These are phyloP conservation scores for Gyrodon lividus DNA, from an alignment of 768 basidiomycete genomes.

Conservation along the genomic window DNA sequence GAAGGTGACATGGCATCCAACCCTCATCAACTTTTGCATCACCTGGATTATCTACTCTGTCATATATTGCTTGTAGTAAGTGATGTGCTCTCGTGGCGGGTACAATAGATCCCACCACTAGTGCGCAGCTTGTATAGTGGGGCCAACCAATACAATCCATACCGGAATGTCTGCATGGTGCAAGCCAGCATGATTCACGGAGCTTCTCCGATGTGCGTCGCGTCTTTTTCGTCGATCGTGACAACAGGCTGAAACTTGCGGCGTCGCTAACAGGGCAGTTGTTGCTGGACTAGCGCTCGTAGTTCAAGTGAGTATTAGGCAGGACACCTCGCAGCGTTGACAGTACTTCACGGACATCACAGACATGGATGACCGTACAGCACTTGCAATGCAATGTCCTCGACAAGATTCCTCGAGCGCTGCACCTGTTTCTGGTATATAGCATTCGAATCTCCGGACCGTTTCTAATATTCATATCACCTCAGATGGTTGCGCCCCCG, in stretches of 20 bases:
- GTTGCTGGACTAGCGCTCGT: conserved; percentile 43
- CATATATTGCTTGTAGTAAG: conserved; percentile 51
- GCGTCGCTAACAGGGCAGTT: conserved; percentile 34
- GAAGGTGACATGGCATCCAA: conserved; percentile 45
- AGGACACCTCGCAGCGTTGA: conserved; percentile 1
- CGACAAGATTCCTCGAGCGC: conserved; percentile 24
- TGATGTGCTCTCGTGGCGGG: background rate
- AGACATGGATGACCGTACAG: conserved; percentile 40
- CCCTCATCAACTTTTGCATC: conserved; percentile 57
- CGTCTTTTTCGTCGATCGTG: background rate
- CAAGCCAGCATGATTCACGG: conserved; percentile 57
- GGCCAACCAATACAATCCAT: conserved; percentile 19
- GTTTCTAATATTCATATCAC: conserved; percentile 11
- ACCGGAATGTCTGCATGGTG: conserved; percentile 40
- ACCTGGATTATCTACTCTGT: conserved; percentile 57
- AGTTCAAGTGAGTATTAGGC: conserved; percentile 34
- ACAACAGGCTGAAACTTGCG: background rate
- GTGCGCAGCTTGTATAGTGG: conserved; percentile 35
- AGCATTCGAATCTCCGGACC: background rate
- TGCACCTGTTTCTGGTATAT: conserved; percentile 27
- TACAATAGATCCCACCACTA: conserved; percentile 9
- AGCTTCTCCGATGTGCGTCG: conserved; percentile 50
- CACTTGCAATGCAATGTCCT: conserved; percentile 16
- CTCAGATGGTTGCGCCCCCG: conserved; percentile 36
- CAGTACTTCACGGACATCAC: background rate